Base-by-base conservation (phyloP, 2,329 filamentous ascomycete species). In the Penicillium oxalicum region DNA sequence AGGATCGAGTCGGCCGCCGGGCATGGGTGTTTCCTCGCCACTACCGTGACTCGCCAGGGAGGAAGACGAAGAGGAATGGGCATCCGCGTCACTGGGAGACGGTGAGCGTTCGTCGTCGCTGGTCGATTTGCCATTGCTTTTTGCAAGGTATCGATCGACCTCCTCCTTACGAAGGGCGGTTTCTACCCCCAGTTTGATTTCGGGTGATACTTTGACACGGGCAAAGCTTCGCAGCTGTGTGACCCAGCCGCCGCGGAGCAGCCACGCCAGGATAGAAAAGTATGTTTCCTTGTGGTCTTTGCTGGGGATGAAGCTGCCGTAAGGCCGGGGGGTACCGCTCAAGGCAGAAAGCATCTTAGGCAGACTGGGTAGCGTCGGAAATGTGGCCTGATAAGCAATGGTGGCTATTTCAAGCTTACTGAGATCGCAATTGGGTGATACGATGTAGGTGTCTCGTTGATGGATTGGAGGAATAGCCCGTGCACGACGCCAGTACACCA, bases 401-500 rank as follows among this genome's bases (percentile, higher is more conserved):
- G 82, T 81, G 9, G 89, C 88, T 27, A 78, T 73, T 24, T 83
- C 77, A 0, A 97, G 77, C 40, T 83, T 81, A 44, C 78, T 75
- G 60, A 90, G 79, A 60, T 95, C 86, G 52, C 89, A 90, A 65
- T 95, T 94, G 0, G 91, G 91, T 1, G 88, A 94, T 27, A 96
- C 81, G 32, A 97, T 86, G 68, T 97, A 98, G 9, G 85, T 86
- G 65, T 97, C 91, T 41, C 91, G 81, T 38, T 87, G 86, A 62
- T 96, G 90, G 5, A 98, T 79, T 0, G 93, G 93, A 4, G 89
- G 87, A 36, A 97, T 91, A 12, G 91, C 86, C 51, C 94, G 87
- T 40, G 91, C 93, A 49, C 91, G 86, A 25, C 93, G 84, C 91
- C 91, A 97, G 71, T 94, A 95, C 52, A 97, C 90, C 54, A 98